These are phyloP conservation scores for Suhomyces xylopsoci DNA, from an alignment of 805 yeast species.

Conservation along the genomic window DNA sequence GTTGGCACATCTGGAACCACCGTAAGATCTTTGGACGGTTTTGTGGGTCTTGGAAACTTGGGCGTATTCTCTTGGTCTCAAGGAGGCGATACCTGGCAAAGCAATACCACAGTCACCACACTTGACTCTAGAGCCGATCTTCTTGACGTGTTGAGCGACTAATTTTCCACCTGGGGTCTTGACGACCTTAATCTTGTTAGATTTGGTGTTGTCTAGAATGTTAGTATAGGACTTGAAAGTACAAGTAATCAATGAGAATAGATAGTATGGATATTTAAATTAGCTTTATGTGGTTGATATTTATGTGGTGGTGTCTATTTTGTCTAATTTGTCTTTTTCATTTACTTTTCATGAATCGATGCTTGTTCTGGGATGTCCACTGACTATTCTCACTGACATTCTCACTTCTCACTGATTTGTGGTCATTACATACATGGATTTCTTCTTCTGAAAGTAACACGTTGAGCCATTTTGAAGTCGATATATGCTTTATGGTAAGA, in stretches of 20 bases:
- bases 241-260: background rate
- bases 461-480: constrained; percentile 84
- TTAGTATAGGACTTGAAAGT: constrained; percentile 24
- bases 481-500: constrained; percentile 13
- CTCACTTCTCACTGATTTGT: too few species aligned
- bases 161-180: constrained; percentile 99
- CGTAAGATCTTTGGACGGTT: constrained; percentile 99
- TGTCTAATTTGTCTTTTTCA: too few species aligned
- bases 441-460: constrained; percentile 99
- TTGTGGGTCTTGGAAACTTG: constrained; percentile 91
- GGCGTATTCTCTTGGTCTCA: constrained; percentile 99
- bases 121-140: constrained; percentile 81
- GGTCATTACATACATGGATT: constrained; percentile 65
- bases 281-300: too few species aligned
- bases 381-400: too few species aligned
- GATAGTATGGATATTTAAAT: background rate
- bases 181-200: constrained; percentile 99
- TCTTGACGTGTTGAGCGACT: constrained; percentile 96
- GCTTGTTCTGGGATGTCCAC: too few species aligned
- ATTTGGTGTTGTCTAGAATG: constrained; percentile 92
- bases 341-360: too few species aligned
- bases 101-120: constrained; percentile 86
- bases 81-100: constrained; percentile 84
- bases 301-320: too few species aligned
- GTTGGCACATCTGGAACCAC: constrained; percentile 98